Evolutionary conservation across 225 moss, liverwort and hornwort species (phyloP).

Genomic region (Asterella californica): DNA sequence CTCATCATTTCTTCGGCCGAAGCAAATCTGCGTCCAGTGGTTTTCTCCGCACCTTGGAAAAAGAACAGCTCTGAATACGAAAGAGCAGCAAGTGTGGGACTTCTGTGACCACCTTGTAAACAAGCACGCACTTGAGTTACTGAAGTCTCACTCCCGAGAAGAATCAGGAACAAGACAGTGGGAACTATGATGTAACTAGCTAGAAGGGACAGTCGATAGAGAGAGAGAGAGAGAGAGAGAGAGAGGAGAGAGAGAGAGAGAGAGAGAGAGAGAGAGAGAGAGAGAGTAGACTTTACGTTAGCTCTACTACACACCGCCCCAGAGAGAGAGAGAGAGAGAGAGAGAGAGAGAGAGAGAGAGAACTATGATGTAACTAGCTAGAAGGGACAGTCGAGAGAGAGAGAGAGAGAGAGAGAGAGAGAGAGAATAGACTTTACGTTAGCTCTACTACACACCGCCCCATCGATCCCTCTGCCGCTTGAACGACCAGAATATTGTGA

Average conservation of each 20-base stretch:
- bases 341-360: neutral
- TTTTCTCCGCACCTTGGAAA: slow-evolving; percentile 7
- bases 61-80: neutral
- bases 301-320: too few species aligned
- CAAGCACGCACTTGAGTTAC: slow-evolving; percentile 7
- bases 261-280: neutral
- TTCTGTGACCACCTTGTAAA: neutral
- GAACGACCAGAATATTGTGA: too few species aligned
- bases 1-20: slow-evolving; percentile 1
- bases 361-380: neutral
- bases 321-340: too few species aligned
- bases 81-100: slow-evolving; percentile 11
- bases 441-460: too few species aligned
- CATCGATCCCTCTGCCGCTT: too few species aligned
- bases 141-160: slow-evolving; percentile 11
- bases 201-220: neutral
- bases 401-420: neutral
- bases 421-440: neutral
- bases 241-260: neutral
- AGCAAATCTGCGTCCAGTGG: slow-evolving; percentile 8
- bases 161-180: slow-evolving; percentile 1
- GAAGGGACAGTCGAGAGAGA: neutral
- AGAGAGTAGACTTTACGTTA: neutral
- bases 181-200: neutral
- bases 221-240: neutral